phyloP scores from a whole-genome alignment of 805 yeast genomes.

The Saccharomyces eubayanus region DNA sequence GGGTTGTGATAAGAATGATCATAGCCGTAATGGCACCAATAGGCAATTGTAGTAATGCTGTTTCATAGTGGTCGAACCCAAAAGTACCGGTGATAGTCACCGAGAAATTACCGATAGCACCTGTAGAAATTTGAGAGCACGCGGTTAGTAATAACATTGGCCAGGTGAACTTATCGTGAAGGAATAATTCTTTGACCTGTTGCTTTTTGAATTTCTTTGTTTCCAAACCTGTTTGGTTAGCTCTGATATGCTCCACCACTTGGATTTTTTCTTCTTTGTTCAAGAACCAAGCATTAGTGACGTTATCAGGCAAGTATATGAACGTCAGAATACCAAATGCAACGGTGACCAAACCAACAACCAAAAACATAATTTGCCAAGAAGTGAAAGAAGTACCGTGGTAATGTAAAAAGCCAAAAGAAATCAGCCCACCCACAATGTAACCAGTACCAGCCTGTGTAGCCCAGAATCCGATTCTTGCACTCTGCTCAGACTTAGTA shows the following conservation, averaged over 20 bases:
- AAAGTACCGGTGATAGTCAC: constrained; percentile 44
- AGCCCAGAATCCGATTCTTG: constrained; percentile 49
- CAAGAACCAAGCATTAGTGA: constrained; percentile 34
- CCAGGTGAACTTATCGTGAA: constrained; percentile 43
- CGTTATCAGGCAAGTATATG: constrained; percentile 45
- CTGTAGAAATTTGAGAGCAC: constrained; percentile 41
- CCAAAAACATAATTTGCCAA: constrained; percentile 56
- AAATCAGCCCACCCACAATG: constrained; percentile 39
- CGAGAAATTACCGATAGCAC: constrained; percentile 46
- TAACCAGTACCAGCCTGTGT: constrained; percentile 48
- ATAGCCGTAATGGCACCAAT: constrained; percentile 44
- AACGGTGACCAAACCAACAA: constrained; percentile 47
- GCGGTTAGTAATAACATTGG: constrained; percentile 41
- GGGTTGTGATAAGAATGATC: constrained; percentile 35
- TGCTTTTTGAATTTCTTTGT: constrained; percentile 37
- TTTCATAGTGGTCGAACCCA: constrained; percentile 38
- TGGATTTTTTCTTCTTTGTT: constrained; percentile 36
- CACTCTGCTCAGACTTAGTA: constrained; percentile 43
- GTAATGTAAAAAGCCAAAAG: constrained; percentile 49
- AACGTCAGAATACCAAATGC: constrained; percentile 40
- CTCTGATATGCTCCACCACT: constrained; percentile 40
- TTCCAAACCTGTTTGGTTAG: constrained; percentile 45
- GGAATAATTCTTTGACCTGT: constrained; percentile 41
- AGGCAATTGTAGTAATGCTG: constrained; percentile 49
- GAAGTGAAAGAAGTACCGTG: constrained; percentile 35